Base-by-base conservation (phyloP, 805 yeast species). In the Kodamaea restingae region DNA sequence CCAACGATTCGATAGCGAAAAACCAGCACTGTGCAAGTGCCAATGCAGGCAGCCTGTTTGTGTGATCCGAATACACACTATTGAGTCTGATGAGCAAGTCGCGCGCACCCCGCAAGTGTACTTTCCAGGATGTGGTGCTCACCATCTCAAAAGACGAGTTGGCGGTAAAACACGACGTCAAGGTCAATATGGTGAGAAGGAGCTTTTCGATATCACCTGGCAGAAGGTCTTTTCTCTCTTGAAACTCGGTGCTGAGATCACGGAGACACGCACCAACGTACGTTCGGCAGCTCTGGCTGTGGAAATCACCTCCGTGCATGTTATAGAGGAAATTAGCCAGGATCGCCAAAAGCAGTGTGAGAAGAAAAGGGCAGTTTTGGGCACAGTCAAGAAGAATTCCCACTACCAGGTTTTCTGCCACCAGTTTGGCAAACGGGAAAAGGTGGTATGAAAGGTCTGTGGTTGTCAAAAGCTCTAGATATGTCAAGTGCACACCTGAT, bases 351-450 rank as follows among this genome's bases (percentile, higher is more conserved):
- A 57, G 38, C 33, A 58, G 40, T 12, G 56, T 46, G 18, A 56
- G 42, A 18, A 57, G 42, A 35, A 51, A 54, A 15, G 54, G 48
- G 36, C 58, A 55, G 8, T 43, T 41, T 15, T 39, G 37, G 51
- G 47, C 49, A 45, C 51, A 55, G 18, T 44, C 46, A 30, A 57
- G 46, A 15, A 57, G 44, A 15, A 57, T 41, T 33, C 54, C 53
- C 15, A 62, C 55, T 17, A 60, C 69, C 38, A 57, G 65, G 46
- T 67, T 67, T 22, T 51, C 42, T 35, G 60, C 69, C 9, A 61
- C 50, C 35, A 60, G 56, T 12, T 58, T 47, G 2, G 70, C 68
- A 50, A 63, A 65, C 7, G 73, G 73, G 41, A 60, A 65, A 15
- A 67, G 36, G 32, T 56, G 60, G 41, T 41, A 58, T 28, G 61